A percentile compares a stretch with the other conserved stretches of the same genome.
Conservation (phyloP, 306 rosid genomes). For the Psophocarpus tetragonolobus region DNA sequence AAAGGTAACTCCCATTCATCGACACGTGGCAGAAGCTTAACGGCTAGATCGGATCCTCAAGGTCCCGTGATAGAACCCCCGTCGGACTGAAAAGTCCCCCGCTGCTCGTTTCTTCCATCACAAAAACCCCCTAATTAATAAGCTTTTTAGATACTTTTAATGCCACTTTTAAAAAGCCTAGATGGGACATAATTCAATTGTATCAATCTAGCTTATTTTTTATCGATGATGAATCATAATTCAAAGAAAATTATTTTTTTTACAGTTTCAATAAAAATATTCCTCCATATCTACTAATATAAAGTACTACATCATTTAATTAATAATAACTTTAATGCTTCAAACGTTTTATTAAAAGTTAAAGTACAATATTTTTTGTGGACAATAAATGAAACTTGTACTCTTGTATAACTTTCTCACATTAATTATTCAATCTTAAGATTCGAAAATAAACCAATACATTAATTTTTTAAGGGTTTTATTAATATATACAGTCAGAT, state of each 20-base stretch:
- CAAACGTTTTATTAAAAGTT: neutral
- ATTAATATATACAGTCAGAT: too few relatives aligned
- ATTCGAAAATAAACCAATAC: neutral
- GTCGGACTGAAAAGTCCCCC: conserved; percentile 15
- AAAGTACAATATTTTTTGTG: neutral
- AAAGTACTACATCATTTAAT: neutral
- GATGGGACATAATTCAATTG: neutral
- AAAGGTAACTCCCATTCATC: neutral
- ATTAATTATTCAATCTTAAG: too few relatives aligned
- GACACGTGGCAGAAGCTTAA: conserved; percentile 39
- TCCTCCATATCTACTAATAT: neutral
- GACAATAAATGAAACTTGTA: neutral
- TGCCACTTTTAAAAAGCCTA: neutral
- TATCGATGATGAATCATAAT: neutral
- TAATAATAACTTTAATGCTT: neutral
- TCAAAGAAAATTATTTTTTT: neutral
- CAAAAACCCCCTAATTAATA: neutral
- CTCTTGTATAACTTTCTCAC: neutral
- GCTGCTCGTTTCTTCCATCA: neutral
- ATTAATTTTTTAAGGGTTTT: too few relatives aligned
- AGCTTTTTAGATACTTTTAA: neutral
- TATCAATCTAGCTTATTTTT: neutral
- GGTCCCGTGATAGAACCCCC: conserved; percentile 51
- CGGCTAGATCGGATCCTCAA: conserved; percentile 41
- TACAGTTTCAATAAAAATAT: neutral